Evolutionary conservation across 1,284 basidiomycete species (phyloP), one percentile per base, ranked within the genome.

Genomic region (Phlebopus sp.): DNA sequence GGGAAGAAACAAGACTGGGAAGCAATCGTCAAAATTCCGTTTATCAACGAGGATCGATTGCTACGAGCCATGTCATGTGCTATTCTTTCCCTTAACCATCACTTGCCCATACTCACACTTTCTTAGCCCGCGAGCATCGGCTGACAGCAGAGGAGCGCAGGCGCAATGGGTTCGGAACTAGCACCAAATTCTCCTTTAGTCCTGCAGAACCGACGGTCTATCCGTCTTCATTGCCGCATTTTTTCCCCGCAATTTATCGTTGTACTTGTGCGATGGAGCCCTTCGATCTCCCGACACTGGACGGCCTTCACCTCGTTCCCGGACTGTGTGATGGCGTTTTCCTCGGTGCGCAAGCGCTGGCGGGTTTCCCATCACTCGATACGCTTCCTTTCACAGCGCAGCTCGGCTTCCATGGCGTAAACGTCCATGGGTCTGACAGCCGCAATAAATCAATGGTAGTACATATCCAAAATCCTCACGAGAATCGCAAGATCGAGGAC

Each of bases 1-100:
- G 97, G 97, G 42, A 99, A 99, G 78, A 99, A 96, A 67, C 85
- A 89, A 59, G 95, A 97, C 30, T 99, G 97, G 97, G 97, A 99
- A 67, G 96, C 96, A 0, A 83, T 99, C 50, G 93, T 99, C 51
- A 98, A 99, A 72, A 98, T 99, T 58, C 97, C 97, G 0, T 99
- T 99, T 69, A 99, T 99, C 54, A 86, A 97, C 42, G 85, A 97
- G 69, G 63, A 75, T 14, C 77, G 92, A 42, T 69, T 99, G 14
- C 71, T 97, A 25, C 75, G 76, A 18, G 90, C 93, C 1, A 96
- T 97, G 94, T 69, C 72, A 32, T 69, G 91, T 90, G 58, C 55
- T 79, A 70, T 3, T 38, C 45, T 40, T 34, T 29, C 13, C 30
- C 8, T 27, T 35, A 27, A 17, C 42, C 39, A 32, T 15, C 23